Conservation (phyloP, 1,284 basidiomycete genomes). For the Ceratobasidium sp. region DNA sequence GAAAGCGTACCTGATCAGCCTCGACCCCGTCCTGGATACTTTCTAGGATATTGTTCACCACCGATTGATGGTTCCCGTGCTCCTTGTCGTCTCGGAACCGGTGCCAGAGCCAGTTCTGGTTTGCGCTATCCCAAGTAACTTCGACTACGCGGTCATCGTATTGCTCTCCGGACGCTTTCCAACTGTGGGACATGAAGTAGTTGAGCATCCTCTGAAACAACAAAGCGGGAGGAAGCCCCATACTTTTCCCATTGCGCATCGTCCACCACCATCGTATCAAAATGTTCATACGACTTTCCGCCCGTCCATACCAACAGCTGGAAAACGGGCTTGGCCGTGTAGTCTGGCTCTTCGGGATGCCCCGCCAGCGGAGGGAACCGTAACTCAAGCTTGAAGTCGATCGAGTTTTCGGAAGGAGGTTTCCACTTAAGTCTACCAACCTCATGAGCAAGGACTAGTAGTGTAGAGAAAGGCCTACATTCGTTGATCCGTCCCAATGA, state of each 20-base stretch:
- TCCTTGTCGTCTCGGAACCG: constrained; percentile 94
- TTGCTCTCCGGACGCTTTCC: constrained; percentile 89
- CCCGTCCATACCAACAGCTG: constrained; percentile 85
- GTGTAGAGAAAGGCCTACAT: constrained; percentile 74
- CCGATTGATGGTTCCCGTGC: constrained; percentile 85
- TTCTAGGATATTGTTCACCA: constrained; percentile 87
- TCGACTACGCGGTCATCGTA: constrained; percentile 95
- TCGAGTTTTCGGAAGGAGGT: constrained; percentile 96
- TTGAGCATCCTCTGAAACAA: too few species aligned
- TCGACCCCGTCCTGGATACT: constrained; percentile 94
- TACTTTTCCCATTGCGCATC: constrained; percentile 95
- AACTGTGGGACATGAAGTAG: constrained; percentile 63
- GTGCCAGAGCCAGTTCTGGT: constrained; percentile 86
- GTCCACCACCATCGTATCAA: constrained; percentile 87
- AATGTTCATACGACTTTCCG: constrained; percentile 79
- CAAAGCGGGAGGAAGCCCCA: constrained; percentile 59
- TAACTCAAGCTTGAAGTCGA: constrained; percentile 96
- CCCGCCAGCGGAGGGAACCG: constrained; percentile 83
- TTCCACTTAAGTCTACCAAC: constrained; percentile 95
- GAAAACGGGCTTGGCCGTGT: constrained; percentile 88
- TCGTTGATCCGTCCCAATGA: constrained; percentile 90
- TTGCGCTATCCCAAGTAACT: constrained; percentile 84
- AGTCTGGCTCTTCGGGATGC: constrained; percentile 78
- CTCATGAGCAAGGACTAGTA: neutral
- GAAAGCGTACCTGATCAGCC: constrained; percentile 74